These are phyloP conservation scores for Macadamia tetraphylla DNA, from an alignment of 164 flowering plant species.

Conservation along the genomic window DNA sequence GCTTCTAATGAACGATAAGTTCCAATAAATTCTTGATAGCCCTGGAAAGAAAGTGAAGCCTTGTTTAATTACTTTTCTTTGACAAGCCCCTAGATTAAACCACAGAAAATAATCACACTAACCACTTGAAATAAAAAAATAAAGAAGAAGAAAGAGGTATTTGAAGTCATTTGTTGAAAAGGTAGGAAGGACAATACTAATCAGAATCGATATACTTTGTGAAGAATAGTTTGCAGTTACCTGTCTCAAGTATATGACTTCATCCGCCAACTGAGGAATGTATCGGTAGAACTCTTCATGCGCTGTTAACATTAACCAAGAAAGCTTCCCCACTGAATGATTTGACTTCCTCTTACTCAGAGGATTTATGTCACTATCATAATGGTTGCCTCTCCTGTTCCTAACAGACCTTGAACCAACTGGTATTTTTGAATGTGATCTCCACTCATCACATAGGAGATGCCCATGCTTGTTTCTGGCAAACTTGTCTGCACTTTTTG, in stretches of 20 bases:
- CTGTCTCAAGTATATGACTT: constrained; percentile 85
- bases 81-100: background rate
- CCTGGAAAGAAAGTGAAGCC: constrained; percentile 39
- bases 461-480: constrained; percentile 26
- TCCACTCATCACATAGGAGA: constrained; percentile 39
- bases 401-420: constrained; percentile 64
- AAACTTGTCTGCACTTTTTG: constrained; percentile 19
- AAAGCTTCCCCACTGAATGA: constrained; percentile 42
- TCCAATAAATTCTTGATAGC: constrained; percentile 66
- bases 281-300: constrained; percentile 76
- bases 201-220: no score
- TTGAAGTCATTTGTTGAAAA: no score
- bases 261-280: constrained; percentile 90
- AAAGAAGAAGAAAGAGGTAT: no score
- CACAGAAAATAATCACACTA: background rate
- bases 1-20: constrained; percentile 24
- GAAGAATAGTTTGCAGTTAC: constrained; percentile 22
- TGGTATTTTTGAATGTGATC: constrained; percentile 36
- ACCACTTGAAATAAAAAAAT: background rate
- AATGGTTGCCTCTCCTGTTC: constrained; percentile 39
- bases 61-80: no score
- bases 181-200: no score
- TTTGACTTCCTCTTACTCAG: constrained; percentile 39
- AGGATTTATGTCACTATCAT: constrained; percentile 39
- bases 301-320: constrained; percentile 74